Evolutionary conservation across 2,329 filamentous ascomycete species (phyloP).

Genomic region (Monilinia aucupariae): DNA sequence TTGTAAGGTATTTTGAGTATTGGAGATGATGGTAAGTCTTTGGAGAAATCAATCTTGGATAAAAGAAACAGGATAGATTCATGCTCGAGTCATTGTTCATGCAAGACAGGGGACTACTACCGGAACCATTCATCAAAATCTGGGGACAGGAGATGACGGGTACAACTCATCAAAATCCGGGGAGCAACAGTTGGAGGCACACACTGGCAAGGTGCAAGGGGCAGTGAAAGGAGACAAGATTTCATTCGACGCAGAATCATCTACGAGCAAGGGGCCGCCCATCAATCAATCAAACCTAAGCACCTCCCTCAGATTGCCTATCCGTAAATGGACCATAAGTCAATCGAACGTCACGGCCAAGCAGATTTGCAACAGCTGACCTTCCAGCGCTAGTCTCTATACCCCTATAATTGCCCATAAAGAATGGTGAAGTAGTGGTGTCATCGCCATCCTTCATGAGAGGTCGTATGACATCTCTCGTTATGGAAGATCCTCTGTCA

Average conservation of each 20-base stretch:
- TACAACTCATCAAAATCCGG: not conserved
- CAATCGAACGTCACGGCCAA: not conserved
- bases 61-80: no score
- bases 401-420: not conserved
- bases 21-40: no score
- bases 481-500: not conserved
- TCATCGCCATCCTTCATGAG: slow-evolving; percentile 4
- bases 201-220: not conserved
- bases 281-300: not conserved
- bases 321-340: not conserved
- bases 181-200: not conserved
- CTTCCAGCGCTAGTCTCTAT: not conserved
- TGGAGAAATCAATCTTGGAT: no score
- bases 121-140: no score
- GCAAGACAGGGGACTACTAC: no score
- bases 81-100: no score
- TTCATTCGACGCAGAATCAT: not conserved
- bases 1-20: no score
- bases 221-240: not conserved
- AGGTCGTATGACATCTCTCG: slow-evolving; percentile 10
- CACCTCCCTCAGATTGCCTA: not conserved
- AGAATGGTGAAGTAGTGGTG: not conserved
- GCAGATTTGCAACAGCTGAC: not conserved
- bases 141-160: no score
- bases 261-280: not conserved